These are phyloP conservation scores for Rhynchospora tenuis DNA, from an alignment of 176 grass and related monocot genomes.

Conservation along the genomic window DNA sequence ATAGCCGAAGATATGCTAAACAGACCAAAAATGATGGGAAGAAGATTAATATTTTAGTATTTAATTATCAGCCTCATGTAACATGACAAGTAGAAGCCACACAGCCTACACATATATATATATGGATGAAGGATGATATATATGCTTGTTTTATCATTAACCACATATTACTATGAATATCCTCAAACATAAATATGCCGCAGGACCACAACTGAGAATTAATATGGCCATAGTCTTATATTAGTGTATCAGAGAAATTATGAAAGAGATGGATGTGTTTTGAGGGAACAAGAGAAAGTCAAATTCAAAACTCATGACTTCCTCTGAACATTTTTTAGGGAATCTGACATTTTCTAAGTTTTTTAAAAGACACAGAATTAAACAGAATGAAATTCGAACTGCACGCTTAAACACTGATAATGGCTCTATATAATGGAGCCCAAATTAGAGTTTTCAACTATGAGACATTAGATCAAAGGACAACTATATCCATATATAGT, in stretches of 20 bases:
- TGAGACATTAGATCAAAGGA: background rate
- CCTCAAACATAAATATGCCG: background rate
- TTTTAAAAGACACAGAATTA: background rate
- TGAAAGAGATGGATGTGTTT: background rate
- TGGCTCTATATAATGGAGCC: background rate
- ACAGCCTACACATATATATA: background rate
- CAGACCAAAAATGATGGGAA: too few relatives aligned
- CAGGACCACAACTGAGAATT: background rate
- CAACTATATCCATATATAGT: background rate
- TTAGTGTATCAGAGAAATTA: background rate
- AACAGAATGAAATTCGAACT: background rate
- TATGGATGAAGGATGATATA: background rate
- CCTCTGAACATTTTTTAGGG: background rate
- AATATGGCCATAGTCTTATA: background rate
- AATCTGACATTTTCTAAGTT: background rate
- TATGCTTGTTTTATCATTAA: background rate
- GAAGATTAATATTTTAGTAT: background rate
- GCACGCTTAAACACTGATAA: background rate
- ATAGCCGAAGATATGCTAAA: too few relatives aligned
- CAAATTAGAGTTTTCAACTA: background rate
- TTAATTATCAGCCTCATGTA: background rate
- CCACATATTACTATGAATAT: background rate
- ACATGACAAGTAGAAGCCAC: background rate
- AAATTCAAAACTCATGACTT: constrained; percentile 1
- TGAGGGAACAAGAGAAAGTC: background rate